phyloP scores from a whole-genome alignment of 345 rosid species.

The Eucalyptus lansdowneana region DNA sequence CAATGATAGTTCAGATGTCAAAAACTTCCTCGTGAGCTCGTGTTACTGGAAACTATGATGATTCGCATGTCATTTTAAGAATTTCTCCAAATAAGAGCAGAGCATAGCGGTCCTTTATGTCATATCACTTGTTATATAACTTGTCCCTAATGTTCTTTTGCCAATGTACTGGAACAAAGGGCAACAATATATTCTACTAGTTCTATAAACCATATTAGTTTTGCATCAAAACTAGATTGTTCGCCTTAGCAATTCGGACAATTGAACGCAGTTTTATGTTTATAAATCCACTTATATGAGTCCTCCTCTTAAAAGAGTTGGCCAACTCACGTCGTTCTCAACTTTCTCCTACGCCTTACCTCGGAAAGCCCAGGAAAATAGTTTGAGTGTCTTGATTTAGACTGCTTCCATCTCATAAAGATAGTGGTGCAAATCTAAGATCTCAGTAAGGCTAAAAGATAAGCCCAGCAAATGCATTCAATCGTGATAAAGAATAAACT shows the following conservation, averaged over 20 bases:
- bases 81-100: neutral
- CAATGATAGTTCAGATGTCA: neutral
- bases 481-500: neutral
- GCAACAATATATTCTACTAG: neutral
- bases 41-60: neutral
- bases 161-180: neutral
- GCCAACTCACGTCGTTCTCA: neutral
- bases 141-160: neutral
- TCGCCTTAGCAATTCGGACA: neutral
- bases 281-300: neutral
- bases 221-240: neutral
- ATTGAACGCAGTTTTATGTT: neutral
- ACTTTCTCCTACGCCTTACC: neutral
- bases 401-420: neutral
- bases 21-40: neutral
- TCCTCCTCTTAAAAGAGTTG: neutral
- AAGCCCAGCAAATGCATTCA: neutral
- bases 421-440: neutral
- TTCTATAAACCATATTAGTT: neutral
- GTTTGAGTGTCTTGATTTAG: neutral
- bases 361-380: neutral
- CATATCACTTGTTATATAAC: neutral
- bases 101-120: neutral
- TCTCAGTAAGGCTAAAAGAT: neutral
- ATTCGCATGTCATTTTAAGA: neutral